Evolutionary conservation across 1,139 yeast species (phyloP), one percentile per base, ranked within the genome.

Genomic region (Sugiyamaella grinbergsii): DNA sequence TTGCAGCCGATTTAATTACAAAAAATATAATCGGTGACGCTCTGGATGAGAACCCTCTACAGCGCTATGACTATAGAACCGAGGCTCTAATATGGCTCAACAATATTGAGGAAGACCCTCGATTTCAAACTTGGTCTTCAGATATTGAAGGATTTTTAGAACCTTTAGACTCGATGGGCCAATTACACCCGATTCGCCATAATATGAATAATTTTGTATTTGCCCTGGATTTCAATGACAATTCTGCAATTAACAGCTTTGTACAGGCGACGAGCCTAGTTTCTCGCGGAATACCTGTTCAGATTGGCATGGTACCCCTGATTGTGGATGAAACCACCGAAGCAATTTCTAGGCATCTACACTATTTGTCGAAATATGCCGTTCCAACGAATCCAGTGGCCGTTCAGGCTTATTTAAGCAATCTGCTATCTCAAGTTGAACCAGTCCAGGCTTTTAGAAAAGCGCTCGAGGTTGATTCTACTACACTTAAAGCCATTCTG

Each of bases 161-260:
- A 33, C 61, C 70, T 41, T 58, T 72, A 49, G 66, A 63, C 51
- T 44, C 45, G 15, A 44, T 43, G 22, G 90, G 88, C 6, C 83
- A 81, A 59, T 70, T 89, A 10, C 95, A 95, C 1, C 78, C 79
- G 4, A 75, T 85, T 38, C 76, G 76, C 48, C 90, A 86, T 58
- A 93, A 93, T 62, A 74, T 89, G 53, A 90, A 87, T 62, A 87
- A 89, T 42, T 56, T 86, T 29, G 78, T 93, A 0, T 82, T 90
- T 62, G 87, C 80, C 0, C 63, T 90, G n/a, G 83, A 85, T 58
- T 70, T 89, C 33, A 71, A 83, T 0, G 74, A 80, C 53, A 70
- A 74, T 18, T 68, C 72, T 1, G 82, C 64, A 60, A 77, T 53
- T 66, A 74, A 81, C 3, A 65, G 81, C 37, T 63, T 82, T 0